These are phyloP conservation scores for Dactylellina drechsleri DNA, from an alignment of 2,329 filamentous ascomycete species.

Conservation along the genomic window DNA sequence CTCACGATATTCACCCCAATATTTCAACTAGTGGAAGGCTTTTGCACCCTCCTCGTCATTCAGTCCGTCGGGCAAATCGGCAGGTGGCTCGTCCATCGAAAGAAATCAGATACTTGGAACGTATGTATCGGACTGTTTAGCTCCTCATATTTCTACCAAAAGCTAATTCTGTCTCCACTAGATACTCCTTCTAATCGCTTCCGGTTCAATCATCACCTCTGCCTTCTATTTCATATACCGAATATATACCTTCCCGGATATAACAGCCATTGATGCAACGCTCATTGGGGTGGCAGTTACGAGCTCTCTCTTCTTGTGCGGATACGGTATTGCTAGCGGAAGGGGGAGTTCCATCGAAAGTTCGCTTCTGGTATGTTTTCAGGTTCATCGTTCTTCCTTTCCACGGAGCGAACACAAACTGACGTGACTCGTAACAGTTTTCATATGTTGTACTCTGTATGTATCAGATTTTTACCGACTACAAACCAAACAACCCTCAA, in stretches of 20 bases:
- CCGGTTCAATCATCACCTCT: conserved; percentile 90
- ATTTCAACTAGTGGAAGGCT: conserved; percentile 94
- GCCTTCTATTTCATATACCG: conserved; percentile 97
- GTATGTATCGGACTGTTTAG: conserved; percentile 67
- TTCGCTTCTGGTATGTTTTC: conserved; percentile 72
- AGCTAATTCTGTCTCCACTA: conserved; percentile 61
- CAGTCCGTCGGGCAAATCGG: conserved; percentile 95
- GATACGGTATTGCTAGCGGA: conserved; percentile 92
- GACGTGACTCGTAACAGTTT: conserved; percentile 66
- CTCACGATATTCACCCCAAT: conserved; percentile 90
- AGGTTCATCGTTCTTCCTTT: background rate
- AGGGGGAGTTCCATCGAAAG: conserved; percentile 95
- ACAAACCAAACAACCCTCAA: conserved; percentile 77
- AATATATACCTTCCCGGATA: conserved; percentile 90
- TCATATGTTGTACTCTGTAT: conserved; percentile 98
- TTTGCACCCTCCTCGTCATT: conserved; percentile 94
- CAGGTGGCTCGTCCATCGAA: conserved; percentile 87
- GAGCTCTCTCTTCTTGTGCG: conserved; percentile 89
- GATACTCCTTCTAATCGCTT: conserved; percentile 88
- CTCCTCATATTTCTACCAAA: background rate
- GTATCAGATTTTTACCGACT: conserved; percentile 99
- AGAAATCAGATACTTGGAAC: conserved; percentile 91
- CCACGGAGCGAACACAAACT: conserved; percentile 21
- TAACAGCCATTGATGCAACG: conserved; percentile 89
- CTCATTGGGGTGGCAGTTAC: conserved; percentile 93